Evolutionary conservation across 768 basidiomycete species (phyloP).

Genomic region (Phlegmacium glaucopus): DNA sequence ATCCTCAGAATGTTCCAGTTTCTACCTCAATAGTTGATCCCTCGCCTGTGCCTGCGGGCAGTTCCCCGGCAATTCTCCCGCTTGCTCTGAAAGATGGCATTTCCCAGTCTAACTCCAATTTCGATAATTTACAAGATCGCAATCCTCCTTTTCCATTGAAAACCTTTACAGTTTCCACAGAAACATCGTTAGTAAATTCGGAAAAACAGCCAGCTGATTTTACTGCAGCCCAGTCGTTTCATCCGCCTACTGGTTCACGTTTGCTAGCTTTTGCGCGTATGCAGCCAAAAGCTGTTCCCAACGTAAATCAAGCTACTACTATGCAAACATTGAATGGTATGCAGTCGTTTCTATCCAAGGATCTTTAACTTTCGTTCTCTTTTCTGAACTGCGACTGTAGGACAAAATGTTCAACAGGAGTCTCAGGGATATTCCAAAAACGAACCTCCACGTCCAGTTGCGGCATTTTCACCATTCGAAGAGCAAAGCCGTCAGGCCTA

Average conservation of each 20-base stretch:
- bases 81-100: constrained; percentile 3
- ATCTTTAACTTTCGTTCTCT: neutral
- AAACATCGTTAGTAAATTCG: constrained; percentile 6
- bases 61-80: neutral
- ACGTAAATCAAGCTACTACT: constrained; percentile 10
- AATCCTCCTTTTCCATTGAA: neutral
- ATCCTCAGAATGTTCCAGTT: neutral
- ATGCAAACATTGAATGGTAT: constrained; percentile 23
- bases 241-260: constrained; percentile 49
- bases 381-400: constrained; percentile 4
- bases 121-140: neutral
- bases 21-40: too few species aligned
- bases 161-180: constrained; percentile 8
- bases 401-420: constrained; percentile 5
- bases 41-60: too few species aligned
- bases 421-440: constrained; percentile 15
- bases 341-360: constrained; percentile 5
- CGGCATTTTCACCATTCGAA: constrained; percentile 58
- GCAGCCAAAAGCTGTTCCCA: constrained; percentile 25
- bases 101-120: neutral
- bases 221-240: constrained; percentile 28
- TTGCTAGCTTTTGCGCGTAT: constrained; percentile 44
- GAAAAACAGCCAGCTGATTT: constrained; percentile 20
- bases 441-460: constrained; percentile 25
- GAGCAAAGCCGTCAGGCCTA: constrained; percentile 32